A percentile compares a stretch with the other conserved stretches of the same genome.
These are phyloP conservation scores for Trichocladium antarcticum DNA, from an alignment of 495 filamentous ascomycete genomes.

Conservation along the genomic window DNA sequence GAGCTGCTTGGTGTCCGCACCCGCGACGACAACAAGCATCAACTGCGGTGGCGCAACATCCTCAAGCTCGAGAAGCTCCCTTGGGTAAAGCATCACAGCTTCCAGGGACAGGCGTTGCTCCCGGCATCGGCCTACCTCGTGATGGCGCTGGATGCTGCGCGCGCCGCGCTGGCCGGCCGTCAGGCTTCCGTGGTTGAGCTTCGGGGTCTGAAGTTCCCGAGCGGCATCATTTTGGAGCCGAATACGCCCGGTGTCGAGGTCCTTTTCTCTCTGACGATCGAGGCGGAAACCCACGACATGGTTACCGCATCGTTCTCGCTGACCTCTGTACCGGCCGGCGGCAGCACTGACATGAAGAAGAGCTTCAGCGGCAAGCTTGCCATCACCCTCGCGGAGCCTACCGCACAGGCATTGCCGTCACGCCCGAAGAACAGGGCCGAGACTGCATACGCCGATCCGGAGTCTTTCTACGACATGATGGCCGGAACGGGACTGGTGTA, in stretches of 20 bases:
- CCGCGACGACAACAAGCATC: conserved; percentile 32
- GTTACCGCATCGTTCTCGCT: conserved; percentile 33
- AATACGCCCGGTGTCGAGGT: conserved; percentile 37
- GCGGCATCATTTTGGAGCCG: conserved; percentile 41
- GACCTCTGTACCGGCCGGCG: conserved; percentile 26
- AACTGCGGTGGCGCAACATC: conserved; percentile 38
- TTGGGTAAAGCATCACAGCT: conserved; percentile 34
- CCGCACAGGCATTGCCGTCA: conserved; percentile 15
- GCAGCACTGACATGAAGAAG: conserved; percentile 27
- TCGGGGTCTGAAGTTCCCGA: conserved; percentile 30
- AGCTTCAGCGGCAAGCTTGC: conserved; percentile 27
- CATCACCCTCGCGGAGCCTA: conserved; percentile 25
- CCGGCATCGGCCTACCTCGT: conserved; percentile 37
- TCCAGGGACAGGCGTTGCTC: conserved; percentile 34
- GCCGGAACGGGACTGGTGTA: conserved; percentile 32
- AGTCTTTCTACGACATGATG: conserved; percentile 39
- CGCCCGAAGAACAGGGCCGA: conserved; percentile 21
- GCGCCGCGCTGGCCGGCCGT: conserved; percentile 15
- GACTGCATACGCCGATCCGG: conserved; percentile 24
- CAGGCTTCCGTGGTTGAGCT: conserved; percentile 32
- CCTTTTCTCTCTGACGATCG: conserved; percentile 31
- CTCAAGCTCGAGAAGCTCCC: conserved; percentile 34
- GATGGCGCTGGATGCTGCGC: conserved; percentile 37
- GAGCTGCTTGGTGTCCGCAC: conserved; percentile 39
- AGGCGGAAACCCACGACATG: not conserved